Conservation (phyloP, 768 basidiomycete genomes). For the Tulasnella calospora region DNA sequence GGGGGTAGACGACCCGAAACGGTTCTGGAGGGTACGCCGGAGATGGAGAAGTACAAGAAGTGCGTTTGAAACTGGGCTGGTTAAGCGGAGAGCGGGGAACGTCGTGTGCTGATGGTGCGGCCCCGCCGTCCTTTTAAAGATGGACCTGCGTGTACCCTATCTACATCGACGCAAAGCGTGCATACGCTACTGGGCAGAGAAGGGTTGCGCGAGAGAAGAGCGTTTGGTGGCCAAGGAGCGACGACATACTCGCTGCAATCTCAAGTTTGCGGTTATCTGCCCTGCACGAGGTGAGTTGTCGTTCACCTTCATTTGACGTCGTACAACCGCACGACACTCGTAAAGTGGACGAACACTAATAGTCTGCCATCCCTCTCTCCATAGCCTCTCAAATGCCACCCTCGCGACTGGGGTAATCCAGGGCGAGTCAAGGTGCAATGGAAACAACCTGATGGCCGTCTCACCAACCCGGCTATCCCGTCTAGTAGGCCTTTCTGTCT, state of each 20-base stretch:
- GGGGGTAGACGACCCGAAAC: neutral
- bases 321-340: neutral
- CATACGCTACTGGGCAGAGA: slow-evolving; percentile 76
- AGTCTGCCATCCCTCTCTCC: neutral
- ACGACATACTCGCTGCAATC: slow-evolving; percentile 85
- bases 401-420: slow-evolving; percentile 97
- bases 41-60: slow-evolving; percentile 82
- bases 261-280: slow-evolving; percentile 69
- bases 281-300: slow-evolving; percentile 66
- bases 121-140: slow-evolving; percentile 41
- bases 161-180: slow-evolving; percentile 91
- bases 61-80: slow-evolving; percentile 39
- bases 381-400: slow-evolving; percentile 73
- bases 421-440: slow-evolving; percentile 90
- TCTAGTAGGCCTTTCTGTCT: slow-evolving; percentile 53
- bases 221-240: slow-evolving; percentile 93
- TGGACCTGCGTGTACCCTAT: slow-evolving; percentile 97
- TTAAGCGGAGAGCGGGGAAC: neutral
- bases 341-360: neutral
- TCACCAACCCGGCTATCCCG: slow-evolving; percentile 63
- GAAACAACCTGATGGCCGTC: slow-evolving; percentile 65
- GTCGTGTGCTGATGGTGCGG: neutral
- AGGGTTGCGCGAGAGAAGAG: slow-evolving; percentile 72
- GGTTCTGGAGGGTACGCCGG: slow-evolving; percentile 35
- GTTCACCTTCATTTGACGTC: neutral